phyloP scores from a whole-genome alignment of 768 basidiomycete species.

The Gloeostereum incarnatum region DNA sequence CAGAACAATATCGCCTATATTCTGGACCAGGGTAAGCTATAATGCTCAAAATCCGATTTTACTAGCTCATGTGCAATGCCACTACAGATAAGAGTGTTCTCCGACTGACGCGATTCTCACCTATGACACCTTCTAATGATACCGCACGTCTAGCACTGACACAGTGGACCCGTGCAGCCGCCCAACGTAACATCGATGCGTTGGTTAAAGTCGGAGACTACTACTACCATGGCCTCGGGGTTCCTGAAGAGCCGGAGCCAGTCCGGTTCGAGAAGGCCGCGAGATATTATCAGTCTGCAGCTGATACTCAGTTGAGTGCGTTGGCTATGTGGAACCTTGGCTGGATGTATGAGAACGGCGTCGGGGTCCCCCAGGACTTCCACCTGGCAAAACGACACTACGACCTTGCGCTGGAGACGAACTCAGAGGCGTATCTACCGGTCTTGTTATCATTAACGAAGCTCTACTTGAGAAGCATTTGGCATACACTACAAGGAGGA shows the following conservation, averaged over 20 bases:
- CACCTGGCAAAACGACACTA: slow-evolving; percentile 95
- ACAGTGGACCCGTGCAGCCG: slow-evolving; percentile 92
- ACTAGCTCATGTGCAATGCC: neutral
- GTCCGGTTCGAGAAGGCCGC: slow-evolving; percentile 83
- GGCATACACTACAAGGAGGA: slow-evolving; percentile 73
- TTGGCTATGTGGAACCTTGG: slow-evolving; percentile 98
- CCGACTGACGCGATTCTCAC: slow-evolving; percentile 58
- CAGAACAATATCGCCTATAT: slow-evolving; percentile 94
- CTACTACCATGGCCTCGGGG: slow-evolving; percentile 86
- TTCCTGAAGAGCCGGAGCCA: slow-evolving; percentile 55
- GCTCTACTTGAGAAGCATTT: slow-evolving; percentile 75
- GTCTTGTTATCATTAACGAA: slow-evolving; percentile 76
- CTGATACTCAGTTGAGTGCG: slow-evolving; percentile 86
- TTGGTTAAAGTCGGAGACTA: slow-evolving; percentile 98
- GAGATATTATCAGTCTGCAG: slow-evolving; percentile 89
- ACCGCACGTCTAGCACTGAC: slow-evolving; percentile 79
- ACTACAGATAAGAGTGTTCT: slow-evolving; percentile 58
- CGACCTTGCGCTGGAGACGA: slow-evolving; percentile 82
- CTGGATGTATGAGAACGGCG: slow-evolving; percentile 98
- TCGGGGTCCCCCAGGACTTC: slow-evolving; percentile 91
- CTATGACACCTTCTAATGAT: slow-evolving; percentile 68
- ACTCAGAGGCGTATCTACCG: slow-evolving; percentile 83
- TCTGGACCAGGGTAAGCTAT: slow-evolving; percentile 73
- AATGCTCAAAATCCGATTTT: neutral
- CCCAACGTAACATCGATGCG: slow-evolving; percentile 92